Base-by-base conservation (phyloP, 495 filamentous ascomycete genomes). In the Geoglossum glabrum region DNA sequence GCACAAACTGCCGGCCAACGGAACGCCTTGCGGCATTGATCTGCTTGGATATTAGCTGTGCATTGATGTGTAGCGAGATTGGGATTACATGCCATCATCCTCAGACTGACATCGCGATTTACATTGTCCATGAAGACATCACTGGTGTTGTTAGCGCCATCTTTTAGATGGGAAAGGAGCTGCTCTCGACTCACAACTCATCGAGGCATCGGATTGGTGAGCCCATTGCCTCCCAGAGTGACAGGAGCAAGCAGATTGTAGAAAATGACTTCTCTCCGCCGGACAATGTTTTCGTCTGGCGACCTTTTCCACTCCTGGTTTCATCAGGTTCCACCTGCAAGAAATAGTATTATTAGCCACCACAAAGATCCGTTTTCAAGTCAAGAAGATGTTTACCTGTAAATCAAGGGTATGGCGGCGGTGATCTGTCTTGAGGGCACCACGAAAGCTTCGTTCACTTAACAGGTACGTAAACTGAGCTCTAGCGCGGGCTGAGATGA, bases 81-180 rank as follows among this genome's bases (percentile, higher is more conserved):
- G 36, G 40, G 15, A 6, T 38, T 11, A 8, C n/a, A 61, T 73
- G 89, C 87, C 64, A 99, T 90, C 87, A 97, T 90, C 61, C 85
- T 84, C 61, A 94, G 93, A 63, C 86, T 90, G 63, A 93, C 85
- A 56, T 86, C 88, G 47, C 92, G 79, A 67, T 99, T 99, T 57
- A 96, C 87, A 61, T 81, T 85, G 64, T 99, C 92, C 92, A 99
- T 99, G 72, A 94, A 99, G 43, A 99, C 92, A 71, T 99, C 92
- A 65, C 80, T 84, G 54, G 25, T 26, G 19, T 23, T 9, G 60
- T 55, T 33, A 46, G 54, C 13, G 5, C 26, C 28, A 11, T 13
- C 31, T n/a, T 23, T 26, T 46, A 33, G 27, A 19, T 6, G 56
- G 21, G 15, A 56, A 62, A 56, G 21, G 33, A 38, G 25, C 19